phyloP scores from a whole-genome alignment of 768 basidiomycete genomes.

The Tulasnella sp. region DNA sequence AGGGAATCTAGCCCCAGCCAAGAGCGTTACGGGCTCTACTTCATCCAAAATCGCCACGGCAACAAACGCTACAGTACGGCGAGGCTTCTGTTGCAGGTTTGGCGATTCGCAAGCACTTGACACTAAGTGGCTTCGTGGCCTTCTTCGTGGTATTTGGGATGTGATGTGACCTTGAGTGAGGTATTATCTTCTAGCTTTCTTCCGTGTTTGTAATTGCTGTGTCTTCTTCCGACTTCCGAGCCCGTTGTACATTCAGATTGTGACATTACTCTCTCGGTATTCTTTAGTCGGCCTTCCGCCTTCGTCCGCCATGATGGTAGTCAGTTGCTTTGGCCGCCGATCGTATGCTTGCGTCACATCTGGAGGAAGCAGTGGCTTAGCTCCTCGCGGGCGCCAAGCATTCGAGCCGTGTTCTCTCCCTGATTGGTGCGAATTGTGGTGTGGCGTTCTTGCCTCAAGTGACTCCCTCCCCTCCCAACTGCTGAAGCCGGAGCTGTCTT shows the following conservation, averaged over 20 bases:
- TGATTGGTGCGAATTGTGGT: neutral
- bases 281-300: neutral
- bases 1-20: neutral
- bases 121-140: neutral
- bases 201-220: neutral
- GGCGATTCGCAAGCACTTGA: neutral
- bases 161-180: neutral
- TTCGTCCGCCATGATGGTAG: neutral
- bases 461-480: too few relatives aligned
- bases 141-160: neutral
- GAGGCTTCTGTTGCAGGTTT: neutral
- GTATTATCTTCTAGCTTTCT: neutral
- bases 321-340: neutral
- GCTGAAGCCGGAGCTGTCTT: too few relatives aligned
- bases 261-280: neutral
- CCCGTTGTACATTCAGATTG: neutral
- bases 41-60: neutral
- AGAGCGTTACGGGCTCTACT: conserved; percentile 4
- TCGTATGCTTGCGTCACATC: neutral
- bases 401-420: neutral
- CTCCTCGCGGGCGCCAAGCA: too few relatives aligned
- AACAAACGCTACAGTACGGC: neutral
- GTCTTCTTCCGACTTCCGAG: neutral
- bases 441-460: too few relatives aligned
- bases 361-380: neutral